These are phyloP conservation scores for Lolium rigidum DNA, from an alignment of 176 grass and related monocot genomes.

Conservation along the genomic window DNA sequence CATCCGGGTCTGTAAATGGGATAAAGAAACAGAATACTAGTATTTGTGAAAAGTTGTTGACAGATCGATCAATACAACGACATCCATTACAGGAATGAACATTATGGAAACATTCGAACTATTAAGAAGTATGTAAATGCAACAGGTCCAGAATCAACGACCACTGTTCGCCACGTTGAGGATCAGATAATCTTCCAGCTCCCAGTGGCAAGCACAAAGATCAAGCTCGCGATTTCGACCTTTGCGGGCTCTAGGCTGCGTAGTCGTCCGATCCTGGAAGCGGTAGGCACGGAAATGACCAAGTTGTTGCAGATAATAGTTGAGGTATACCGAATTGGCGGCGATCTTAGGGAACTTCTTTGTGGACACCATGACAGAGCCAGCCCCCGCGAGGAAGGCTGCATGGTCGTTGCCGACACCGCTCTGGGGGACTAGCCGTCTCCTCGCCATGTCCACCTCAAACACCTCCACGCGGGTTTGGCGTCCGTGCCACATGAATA, in stretches of 20 bases:
- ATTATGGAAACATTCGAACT: too few species aligned
- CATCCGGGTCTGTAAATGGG: too few species aligned
- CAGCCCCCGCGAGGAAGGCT: neutral
- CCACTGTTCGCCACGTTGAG: neutral
- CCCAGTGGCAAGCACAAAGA: slow-evolving; percentile 25
- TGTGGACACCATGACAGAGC: neutral
- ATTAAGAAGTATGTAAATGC: too few species aligned
- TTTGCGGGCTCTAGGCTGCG: neutral
- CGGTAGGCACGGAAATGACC: neutral
- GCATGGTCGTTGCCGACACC: neutral
- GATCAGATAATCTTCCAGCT: slow-evolving; percentile 24
- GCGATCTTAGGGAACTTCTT: neutral
- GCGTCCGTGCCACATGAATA: neutral
- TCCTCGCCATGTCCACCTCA: slow-evolving; percentile 5
- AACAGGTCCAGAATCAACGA: too few species aligned
- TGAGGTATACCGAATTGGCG: slow-evolving; percentile 8
- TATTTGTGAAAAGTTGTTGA: too few species aligned
- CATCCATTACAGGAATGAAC: too few species aligned
- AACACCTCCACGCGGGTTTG: neutral
- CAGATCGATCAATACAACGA: too few species aligned
- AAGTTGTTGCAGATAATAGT: neutral
- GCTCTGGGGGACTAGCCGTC: neutral
- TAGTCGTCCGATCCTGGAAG: neutral
- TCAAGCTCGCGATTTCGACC: neutral
- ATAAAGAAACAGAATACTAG: too few species aligned